Evolutionary conservation across 345 rosid genomes (phyloP), one percentile per base, ranked within the genome.

Genomic region (Orychophragmus violaceus): DNA sequence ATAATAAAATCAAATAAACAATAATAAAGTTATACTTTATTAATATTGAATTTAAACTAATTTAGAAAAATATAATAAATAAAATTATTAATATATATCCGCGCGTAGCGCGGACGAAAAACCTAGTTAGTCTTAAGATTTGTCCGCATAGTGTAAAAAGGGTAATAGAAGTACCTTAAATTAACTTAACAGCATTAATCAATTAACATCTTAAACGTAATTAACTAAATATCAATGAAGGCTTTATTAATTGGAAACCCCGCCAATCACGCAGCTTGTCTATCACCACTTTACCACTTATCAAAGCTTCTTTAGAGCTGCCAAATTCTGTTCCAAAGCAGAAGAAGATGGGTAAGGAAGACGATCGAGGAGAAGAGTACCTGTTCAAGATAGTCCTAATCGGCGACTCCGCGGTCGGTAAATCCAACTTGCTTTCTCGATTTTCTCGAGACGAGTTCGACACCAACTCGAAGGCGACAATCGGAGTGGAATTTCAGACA

Each of bases 321-420:
- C 37, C 21, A 27, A 27, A 18, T 2, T 3, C 46, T 41, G 36
- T 24, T 37, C 62, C 22, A 16, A 52, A 49, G n/a, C 85, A 42
- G 23, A 53, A 30, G 17, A 55, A 42, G 58, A 87, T 88, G 97
- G 86, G 82, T 41, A 60, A 62, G 51, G 81, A 77, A 71, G 83
- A 78, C 1, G 77, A 76, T 16, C 5, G 75, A 17, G 90, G 82
- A 0, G 90, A 87, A 76, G 93, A 89, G 81, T 89, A 89, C 79
- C 53, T 87, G 80, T 92, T 87, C 78, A 89, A 92, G 84, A 84
- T 92, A n/a, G 98, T 86, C 23, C 60, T 92, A 24, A 89, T 92
- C 62, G 98, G 96, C 1, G 98, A 89, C 70, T 92, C 96, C 0
- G 98, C 98, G 0, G 98, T 92, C 24, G 98, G 98, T 6, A 92